Evolutionary conservation across 345 rosid species (phyloP).

Genomic region (Cardamine occulta): DNA sequence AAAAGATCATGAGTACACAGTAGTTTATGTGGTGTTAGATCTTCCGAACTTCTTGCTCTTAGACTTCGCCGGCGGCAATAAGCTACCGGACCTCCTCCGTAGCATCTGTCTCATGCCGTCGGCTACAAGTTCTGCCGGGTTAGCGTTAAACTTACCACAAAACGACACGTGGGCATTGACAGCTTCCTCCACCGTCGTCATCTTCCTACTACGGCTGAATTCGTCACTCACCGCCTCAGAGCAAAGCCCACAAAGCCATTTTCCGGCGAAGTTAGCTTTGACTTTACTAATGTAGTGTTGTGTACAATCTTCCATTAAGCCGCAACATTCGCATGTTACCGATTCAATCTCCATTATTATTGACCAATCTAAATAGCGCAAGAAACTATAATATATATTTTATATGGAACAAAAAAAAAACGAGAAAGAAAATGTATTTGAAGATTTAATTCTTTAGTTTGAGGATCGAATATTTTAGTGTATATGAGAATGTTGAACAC

Average conservation of each 20-base stretch:
- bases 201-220: conserved; percentile 54
- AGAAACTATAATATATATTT: neutral
- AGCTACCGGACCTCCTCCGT: conserved; percentile 75
- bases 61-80: conserved; percentile 53
- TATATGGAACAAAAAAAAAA: neutral
- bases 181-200: conserved; percentile 69
- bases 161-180: conserved; percentile 89
- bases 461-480: conserved; percentile 14
- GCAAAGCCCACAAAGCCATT: conserved; percentile 97
- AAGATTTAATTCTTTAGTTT: neutral
- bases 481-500: conserved; percentile 22
- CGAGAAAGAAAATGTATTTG: neutral
- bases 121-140: conserved; percentile 90
- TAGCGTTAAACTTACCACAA: conserved; percentile 80
- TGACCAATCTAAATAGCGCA: conserved; percentile 5
- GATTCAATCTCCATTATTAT: conserved; percentile 85
- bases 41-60: conserved; percentile 62
- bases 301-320: conserved; percentile 90
- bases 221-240: conserved; percentile 93
- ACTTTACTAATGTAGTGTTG: conserved; percentile 72
- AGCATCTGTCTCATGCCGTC: conserved; percentile 98
- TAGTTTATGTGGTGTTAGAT: conserved; percentile 57
- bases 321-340: conserved; percentile 87
- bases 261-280: conserved; percentile 77
- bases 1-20: conserved; percentile 30